Percentiles rank a stretch among this genome's conserved stretches.
phyloP scores from a whole-genome alignment of 2,329 filamentous ascomycete genomes.

The Phaeosphaeria sp. region DNA sequence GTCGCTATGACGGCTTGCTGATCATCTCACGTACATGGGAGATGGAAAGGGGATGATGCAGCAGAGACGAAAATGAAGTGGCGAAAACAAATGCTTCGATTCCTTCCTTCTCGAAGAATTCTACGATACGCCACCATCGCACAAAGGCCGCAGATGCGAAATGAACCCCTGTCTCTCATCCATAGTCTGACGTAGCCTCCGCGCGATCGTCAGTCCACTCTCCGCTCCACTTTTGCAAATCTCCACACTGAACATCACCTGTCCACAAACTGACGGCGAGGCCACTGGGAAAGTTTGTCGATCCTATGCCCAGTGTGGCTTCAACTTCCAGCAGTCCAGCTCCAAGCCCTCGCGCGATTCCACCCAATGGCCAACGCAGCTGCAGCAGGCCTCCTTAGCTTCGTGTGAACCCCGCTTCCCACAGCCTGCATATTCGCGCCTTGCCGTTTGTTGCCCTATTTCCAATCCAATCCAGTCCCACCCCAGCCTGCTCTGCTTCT shows the following conservation, averaged over 20 bases:
- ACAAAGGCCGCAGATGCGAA: neutral
- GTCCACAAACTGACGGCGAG: neutral
- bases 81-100: neutral
- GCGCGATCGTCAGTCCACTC: neutral
- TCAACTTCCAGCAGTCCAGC: neutral
- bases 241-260: neutral
- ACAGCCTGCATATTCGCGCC: neutral
- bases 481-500: neutral
- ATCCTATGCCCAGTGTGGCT: neutral
- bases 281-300: neutral
- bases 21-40: neutral
- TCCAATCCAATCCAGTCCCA: neutral
- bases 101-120: neutral
- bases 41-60: too few species aligned
- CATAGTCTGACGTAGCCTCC: neutral
- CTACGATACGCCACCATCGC: neutral
- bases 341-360: neutral
- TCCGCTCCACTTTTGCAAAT: neutral
- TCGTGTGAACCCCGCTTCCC: neutral
- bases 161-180: neutral
- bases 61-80: neutral
- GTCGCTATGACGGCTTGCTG: too few species aligned
- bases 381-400: neutral
- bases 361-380: neutral
- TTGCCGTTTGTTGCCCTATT: neutral